Conservation (phyloP, 2,329 filamentous ascomycete genomes). For the Aspergillus fumigatus region DNA sequence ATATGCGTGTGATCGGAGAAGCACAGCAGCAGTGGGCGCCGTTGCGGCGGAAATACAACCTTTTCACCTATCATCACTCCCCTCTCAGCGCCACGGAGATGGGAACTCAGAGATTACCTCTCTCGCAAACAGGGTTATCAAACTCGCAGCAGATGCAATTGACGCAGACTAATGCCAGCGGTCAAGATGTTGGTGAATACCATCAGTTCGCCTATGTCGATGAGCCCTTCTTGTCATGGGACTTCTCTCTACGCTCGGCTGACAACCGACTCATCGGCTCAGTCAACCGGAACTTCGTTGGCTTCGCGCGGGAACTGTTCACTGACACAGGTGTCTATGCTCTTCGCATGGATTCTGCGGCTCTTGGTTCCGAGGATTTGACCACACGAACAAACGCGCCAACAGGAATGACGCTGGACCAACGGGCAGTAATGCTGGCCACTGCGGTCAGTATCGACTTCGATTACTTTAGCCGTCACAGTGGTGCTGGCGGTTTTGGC, state of each 20-base stretch:
- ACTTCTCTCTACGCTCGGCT: slow-evolving; percentile 55
- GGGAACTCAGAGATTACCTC: slow-evolving; percentile 37
- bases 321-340: slow-evolving; percentile 64
- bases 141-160: slow-evolving; percentile 45
- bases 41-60: slow-evolving; percentile 59
- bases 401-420: slow-evolving; percentile 60
- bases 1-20: slow-evolving; percentile 61
- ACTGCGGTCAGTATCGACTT: slow-evolving; percentile 63
- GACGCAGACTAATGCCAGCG: slow-evolving; percentile 15
- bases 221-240: slow-evolving; percentile 61
- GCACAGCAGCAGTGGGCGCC: slow-evolving; percentile 62
- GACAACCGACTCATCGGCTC: slow-evolving; percentile 52
- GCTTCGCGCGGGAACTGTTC: slow-evolving; percentile 61
- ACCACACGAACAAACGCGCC: slow-evolving; percentile 16
- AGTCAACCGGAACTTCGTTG: slow-evolving; percentile 60
- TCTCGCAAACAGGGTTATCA: slow-evolving; percentile 47
- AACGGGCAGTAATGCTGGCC: slow-evolving; percentile 62
- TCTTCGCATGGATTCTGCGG: slow-evolving; percentile 59
- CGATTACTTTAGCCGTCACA: slow-evolving; percentile 63
- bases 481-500: slow-evolving; percentile 42
- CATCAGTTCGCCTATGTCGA: slow-evolving; percentile 59
- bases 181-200: slow-evolving; percentile 43
- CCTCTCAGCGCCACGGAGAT: slow-evolving; percentile 32
- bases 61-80: slow-evolving; percentile 54
- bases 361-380: slow-evolving; percentile 35